Evolutionary conservation across 345 rosid species (phyloP).

Genomic region (Hibiscus tridactylites): DNA sequence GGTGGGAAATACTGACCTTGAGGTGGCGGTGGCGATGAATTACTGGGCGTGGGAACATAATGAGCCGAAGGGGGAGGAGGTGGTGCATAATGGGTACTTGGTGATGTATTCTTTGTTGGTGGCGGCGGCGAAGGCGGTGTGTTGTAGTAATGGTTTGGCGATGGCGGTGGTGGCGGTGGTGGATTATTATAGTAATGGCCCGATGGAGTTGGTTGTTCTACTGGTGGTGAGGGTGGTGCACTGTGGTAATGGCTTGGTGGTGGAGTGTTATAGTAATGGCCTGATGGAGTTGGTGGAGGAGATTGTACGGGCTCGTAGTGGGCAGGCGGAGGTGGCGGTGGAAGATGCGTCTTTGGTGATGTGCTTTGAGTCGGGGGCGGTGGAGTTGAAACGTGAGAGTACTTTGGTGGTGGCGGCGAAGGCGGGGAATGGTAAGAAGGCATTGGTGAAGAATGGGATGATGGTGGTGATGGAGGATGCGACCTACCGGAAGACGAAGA

Average conservation of each 20-base stretch:
- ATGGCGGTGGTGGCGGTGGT: background rate
- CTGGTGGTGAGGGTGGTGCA: background rate
- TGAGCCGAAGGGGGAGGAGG: slow-evolving; percentile 31
- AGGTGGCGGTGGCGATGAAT: slow-evolving; percentile 27
- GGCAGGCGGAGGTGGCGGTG: slow-evolving; percentile 23
- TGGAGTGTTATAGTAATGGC: background rate
- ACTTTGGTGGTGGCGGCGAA: slow-evolving; percentile 4
- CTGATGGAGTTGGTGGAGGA: background rate
- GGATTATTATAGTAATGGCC: background rate
- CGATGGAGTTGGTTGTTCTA: background rate
- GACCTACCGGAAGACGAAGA: background rate
- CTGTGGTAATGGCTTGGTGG: slow-evolving; percentile 1
- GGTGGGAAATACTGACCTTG: slow-evolving; percentile 9
- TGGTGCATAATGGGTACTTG: slow-evolving; percentile 22
- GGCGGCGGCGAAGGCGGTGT: background rate
- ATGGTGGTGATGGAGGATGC: background rate
- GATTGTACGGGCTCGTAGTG: slow-evolving; percentile 5
- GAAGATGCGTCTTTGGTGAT: slow-evolving; percentile 17
- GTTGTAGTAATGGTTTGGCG: background rate
- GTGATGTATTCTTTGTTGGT: background rate
- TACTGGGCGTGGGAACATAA: slow-evolving; percentile 13
- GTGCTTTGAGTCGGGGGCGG: slow-evolving; percentile 19
- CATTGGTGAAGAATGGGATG: slow-evolving; percentile 15
- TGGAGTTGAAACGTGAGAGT: slow-evolving; percentile 16
- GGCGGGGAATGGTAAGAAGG: slow-evolving; percentile 26